Conservation (phyloP, 768 basidiomycete species). For the Tricholoma flavovirens region DNA sequence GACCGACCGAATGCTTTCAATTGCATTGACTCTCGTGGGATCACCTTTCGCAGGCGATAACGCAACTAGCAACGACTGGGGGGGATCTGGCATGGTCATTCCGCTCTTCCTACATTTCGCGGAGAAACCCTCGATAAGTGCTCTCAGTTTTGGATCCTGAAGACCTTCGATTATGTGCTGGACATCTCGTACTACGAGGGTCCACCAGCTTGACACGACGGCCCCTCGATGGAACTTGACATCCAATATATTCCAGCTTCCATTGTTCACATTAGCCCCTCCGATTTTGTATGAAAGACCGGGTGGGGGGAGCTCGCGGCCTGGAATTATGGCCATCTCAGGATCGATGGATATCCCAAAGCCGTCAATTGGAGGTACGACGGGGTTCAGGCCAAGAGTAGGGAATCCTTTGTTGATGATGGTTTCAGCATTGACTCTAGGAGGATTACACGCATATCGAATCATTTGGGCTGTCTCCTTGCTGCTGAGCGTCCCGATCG, state of each 20-base stretch:
- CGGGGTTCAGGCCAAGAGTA: slow-evolving; percentile 42
- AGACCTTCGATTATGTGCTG: slow-evolving; percentile 31
- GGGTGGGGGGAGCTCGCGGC: slow-evolving; percentile 58
- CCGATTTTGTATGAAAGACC: slow-evolving; percentile 48
- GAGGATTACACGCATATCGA: slow-evolving; percentile 57
- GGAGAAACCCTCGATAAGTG: slow-evolving; percentile 48
- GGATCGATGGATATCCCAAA: slow-evolving; percentile 54
- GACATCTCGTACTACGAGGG: slow-evolving; percentile 58
- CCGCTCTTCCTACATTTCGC: slow-evolving; percentile 55
- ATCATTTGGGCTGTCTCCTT: slow-evolving; percentile 69
- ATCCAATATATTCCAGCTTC: slow-evolving; percentile 72
- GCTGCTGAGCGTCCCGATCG: slow-evolving; percentile 56
- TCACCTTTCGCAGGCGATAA: slow-evolving; percentile 13
- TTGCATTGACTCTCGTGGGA: no score
- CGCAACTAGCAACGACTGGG: slow-evolving; percentile 30
- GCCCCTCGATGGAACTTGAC: slow-evolving; percentile 62
- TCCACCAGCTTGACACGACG: slow-evolving; percentile 52
- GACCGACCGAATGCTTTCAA: no score
- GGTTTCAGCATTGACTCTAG: slow-evolving; percentile 48
- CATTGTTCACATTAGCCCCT: slow-evolving; percentile 42
- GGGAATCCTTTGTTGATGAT: slow-evolving; percentile 56
- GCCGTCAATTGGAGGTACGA: slow-evolving; percentile 32
- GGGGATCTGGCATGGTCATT: slow-evolving; percentile 40
- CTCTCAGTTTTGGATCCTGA: slow-evolving; percentile 33
- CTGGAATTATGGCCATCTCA: slow-evolving; percentile 62